phyloP scores from a whole-genome alignment of 2,329 filamentous ascomycete species.

The Fusarium incarnatum region DNA sequence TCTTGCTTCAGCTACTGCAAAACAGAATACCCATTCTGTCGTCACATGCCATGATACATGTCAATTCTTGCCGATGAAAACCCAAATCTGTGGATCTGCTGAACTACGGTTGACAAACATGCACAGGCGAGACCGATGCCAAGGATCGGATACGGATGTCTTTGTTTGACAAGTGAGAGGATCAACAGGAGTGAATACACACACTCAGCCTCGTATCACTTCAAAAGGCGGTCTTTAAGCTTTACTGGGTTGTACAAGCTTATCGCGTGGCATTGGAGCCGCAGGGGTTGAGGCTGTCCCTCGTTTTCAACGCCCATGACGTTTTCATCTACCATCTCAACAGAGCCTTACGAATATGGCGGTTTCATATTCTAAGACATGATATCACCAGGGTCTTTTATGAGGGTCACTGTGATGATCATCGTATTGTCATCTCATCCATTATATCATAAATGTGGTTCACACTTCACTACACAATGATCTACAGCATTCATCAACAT shows the following conservation, averaged over 20 bases:
- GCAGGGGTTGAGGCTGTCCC: slow-evolving; percentile 20
- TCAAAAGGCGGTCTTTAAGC: slow-evolving; percentile 17
- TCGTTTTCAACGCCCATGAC: slow-evolving; percentile 28
- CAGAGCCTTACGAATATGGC: slow-evolving; percentile 26
- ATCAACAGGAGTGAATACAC: not conserved
- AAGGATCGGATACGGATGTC: slow-evolving; percentile 30
- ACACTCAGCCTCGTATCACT: slow-evolving; percentile 20
- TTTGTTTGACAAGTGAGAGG: slow-evolving; percentile 16
- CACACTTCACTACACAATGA: not conserved
- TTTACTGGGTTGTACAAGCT: slow-evolving; percentile 17
- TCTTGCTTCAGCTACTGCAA: not conserved
- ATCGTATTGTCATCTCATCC: not conserved
- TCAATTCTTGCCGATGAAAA: slow-evolving; percentile 27
- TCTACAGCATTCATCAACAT: slow-evolving; percentile 4
- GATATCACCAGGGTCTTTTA: slow-evolving; percentile 33
- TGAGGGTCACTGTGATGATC: slow-evolving; percentile 25
- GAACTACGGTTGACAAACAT: slow-evolving; percentile 2
- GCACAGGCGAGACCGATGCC: slow-evolving; percentile 36
- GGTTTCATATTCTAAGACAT: slow-evolving; percentile 33
- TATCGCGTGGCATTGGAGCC: slow-evolving; percentile 38
- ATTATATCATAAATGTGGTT: slow-evolving; percentile 40
- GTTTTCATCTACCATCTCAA: slow-evolving; percentile 13
- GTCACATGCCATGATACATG: slow-evolving; percentile 29
- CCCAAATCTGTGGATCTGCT: slow-evolving; percentile 43
- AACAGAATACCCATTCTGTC: slow-evolving; percentile 22